Evolutionary conservation across 2,329 filamentous ascomycete genomes (phyloP), one percentile per base, ranked within the genome.

Genomic region (Verticillium nubilum): DNA sequence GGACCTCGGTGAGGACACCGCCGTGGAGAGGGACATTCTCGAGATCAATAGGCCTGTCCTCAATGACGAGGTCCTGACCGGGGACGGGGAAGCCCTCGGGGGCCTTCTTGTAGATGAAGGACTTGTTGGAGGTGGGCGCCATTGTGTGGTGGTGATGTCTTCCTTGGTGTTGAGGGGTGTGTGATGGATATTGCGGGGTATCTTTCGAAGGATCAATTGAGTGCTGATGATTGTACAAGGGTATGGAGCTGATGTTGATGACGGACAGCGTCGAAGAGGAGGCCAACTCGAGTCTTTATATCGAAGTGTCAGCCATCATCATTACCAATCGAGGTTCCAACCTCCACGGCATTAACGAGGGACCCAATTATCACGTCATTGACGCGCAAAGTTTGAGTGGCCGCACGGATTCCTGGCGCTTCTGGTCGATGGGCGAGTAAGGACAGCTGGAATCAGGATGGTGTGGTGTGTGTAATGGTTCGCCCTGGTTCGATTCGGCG

Each of bases 91-190:
- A 80, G 60, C 84, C 89, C n/a, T 26, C 23, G 54, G 91, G 91
- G 62, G 87, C 67, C 66, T 85, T 77, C 70, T 88, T 91, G 82
- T 88, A 94, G 72, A 92, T 79, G 67, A 95, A 75, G 42, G 81
- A 84, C 78, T 91, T 92, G 85, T 93, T 95, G 55, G 72, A 66
- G 13, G 69, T 94, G 55, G 73, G 67, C 15, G 70, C 68, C 75
- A 77, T 77, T 29, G 29, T 62, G 52, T 15, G n/a, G 2, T 23
- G 6, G 19, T 50, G n/a, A 47, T 42, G 33, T 37, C 52, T 23
- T 27, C 7, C 2, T 35, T 47, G 50, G 50, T 54, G 52, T 12
- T 54, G n/a, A 33, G 56, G 31, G 42, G 56, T 57, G n/a, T 28
- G 35, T 54, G n/a, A 17, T 3, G 5, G 27, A 19, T 50, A 12